Percentiles rank a stretch among this genome's conserved stretches.
These are phyloP conservation scores for Lactarius indigo DNA, from an alignment of 768 basidiomycete species.

Conservation along the genomic window DNA sequence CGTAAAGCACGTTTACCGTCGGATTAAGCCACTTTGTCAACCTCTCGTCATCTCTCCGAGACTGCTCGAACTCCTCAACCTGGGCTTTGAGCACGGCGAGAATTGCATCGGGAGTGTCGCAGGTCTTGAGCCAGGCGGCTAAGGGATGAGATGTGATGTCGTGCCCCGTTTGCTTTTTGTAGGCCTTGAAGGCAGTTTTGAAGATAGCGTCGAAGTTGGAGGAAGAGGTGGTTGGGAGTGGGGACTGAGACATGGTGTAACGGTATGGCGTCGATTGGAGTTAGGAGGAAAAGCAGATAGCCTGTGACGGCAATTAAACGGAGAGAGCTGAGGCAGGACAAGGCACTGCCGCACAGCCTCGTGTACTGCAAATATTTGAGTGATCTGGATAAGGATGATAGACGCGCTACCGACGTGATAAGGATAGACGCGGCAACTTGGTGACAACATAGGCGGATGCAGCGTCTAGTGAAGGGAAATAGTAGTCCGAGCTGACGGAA, in stretches of 20 bases:
- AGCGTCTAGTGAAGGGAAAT: too few species aligned
- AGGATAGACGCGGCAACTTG: too few species aligned
- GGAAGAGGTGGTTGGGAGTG: background rate
- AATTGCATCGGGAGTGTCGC: background rate
- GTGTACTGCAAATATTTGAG: too few species aligned
- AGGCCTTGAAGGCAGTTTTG: background rate
- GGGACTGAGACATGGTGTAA: background rate
- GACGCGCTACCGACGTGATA: too few species aligned
- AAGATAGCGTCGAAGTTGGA: background rate
- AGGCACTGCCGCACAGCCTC: too few species aligned
- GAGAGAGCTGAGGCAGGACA: too few species aligned
- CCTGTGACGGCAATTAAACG: too few species aligned
- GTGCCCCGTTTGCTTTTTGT: background rate
- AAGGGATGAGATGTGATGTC: background rate
- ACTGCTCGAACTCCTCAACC: background rate
- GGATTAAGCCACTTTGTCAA: conserved; percentile 6
- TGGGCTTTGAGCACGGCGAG: background rate
- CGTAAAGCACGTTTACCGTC: background rate
- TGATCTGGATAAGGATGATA: too few species aligned
- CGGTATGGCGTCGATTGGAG: too few species aligned
- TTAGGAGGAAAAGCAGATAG: too few species aligned
- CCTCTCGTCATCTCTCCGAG: background rate
- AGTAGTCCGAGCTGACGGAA: too few species aligned
- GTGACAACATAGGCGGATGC: too few species aligned
- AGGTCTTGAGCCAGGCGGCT: background rate